phyloP scores from a whole-genome alignment of 371 early-diverging fungal genomes.

The Mortierella sp. region DNA sequence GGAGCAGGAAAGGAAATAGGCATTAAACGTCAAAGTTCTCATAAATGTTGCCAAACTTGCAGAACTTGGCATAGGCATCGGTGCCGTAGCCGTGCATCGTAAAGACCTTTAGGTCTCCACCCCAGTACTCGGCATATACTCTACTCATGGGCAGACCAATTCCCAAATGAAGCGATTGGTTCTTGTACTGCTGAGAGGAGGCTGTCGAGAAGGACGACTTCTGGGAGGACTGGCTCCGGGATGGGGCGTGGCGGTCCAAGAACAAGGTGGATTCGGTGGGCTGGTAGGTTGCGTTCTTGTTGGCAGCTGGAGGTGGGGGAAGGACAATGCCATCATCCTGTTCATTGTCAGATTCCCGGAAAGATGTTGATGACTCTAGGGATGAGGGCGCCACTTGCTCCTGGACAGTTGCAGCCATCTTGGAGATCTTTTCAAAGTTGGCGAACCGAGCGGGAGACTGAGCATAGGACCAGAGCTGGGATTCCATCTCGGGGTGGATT shows the following conservation, averaged over 20 bases:
- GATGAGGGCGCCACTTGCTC: conserved; percentile 59
- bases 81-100: conserved; percentile 90
- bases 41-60: conserved; percentile 74
- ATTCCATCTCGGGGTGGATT: conserved; percentile 73
- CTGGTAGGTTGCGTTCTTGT: conserved; percentile 21
- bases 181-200: conserved; percentile 26
- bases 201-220: conserved; percentile 13
- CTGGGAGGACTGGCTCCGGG: conserved; percentile 7
- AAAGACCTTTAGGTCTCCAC: conserved; percentile 78
- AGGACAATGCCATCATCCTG: conserved; percentile 21
- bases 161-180: conserved; percentile 72
- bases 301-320: conserved; percentile 40
- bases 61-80: conserved; percentile 87
- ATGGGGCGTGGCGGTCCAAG: conserved; percentile 41
- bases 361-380: neutral
- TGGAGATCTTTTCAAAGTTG: conserved; percentile 73
- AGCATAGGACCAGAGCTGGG: conserved; percentile 87
- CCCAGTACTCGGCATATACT: conserved; percentile 91
- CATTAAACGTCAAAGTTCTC: conserved; percentile 67
- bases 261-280: conserved; percentile 22
- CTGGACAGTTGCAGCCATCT: conserved; percentile 71
- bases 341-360: neutral
- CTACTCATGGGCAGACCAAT: conserved; percentile 90
- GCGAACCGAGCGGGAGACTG: conserved; percentile 63
- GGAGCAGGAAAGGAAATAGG: too few species aligned